A percentile compares a stretch with the other conserved stretches of the same genome.
Evolutionary conservation across 2,329 filamentous ascomycete species (phyloP).

Genomic region (Fusarium sp.): DNA sequence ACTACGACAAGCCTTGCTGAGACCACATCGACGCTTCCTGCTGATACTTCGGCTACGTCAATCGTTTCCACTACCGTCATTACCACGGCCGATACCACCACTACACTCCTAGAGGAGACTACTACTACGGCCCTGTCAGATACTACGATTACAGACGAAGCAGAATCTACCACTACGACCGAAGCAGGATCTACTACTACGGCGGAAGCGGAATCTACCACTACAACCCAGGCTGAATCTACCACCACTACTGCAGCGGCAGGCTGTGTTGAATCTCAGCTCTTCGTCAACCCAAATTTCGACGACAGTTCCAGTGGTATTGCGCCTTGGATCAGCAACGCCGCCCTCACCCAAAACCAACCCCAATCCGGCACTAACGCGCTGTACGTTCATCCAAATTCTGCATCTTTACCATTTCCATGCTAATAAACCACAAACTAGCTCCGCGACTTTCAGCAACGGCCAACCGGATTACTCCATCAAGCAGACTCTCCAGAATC

Average conservation of each 20-base stretch:
- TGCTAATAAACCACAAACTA: neutral
- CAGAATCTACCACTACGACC: neutral
- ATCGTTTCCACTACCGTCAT: neutral
- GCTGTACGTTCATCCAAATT: rapidly evolving
- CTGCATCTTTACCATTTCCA: neutral
- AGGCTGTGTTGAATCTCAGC: neutral
- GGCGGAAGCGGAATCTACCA: no score
- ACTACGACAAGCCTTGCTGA: neutral
- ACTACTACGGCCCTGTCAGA: neutral
- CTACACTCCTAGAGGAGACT: neutral
- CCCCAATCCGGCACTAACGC: neutral
- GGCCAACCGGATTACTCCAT: neutral
- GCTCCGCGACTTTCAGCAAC: neutral
- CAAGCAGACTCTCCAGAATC: neutral
- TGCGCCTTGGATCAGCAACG: neutral
- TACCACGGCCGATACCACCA: neutral
- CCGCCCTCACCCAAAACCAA: rapidly evolving
- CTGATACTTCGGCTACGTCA: neutral
- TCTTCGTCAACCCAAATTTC: neutral
- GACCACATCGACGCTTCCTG: neutral
- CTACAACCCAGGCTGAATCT: neutral
- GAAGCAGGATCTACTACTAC: neutral
- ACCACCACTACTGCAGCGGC: neutral
- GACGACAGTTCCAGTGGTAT: neutral
- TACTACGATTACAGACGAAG: neutral